Evolutionary conservation across 805 yeast genomes (phyloP), one percentile per base, ranked within the genome.

Genomic region (Metschnikowia drakensbergensis): DNA sequence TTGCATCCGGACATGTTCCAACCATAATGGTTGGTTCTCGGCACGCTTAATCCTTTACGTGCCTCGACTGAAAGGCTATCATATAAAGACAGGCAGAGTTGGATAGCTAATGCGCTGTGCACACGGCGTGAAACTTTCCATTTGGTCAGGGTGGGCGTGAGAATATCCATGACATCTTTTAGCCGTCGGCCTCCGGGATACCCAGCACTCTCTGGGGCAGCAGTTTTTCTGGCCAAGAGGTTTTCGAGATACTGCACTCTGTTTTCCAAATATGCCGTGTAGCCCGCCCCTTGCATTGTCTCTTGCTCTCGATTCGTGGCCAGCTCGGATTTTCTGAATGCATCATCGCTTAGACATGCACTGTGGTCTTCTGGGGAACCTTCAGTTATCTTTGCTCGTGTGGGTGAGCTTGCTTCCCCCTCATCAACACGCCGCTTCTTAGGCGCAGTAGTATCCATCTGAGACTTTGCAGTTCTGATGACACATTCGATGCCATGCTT

Each of bases 1-100:
- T 75, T 76, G 28, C 72, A 72, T 1, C 86, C 86, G n/a, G 76
- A 68, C 78, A 81, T 66, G 58, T 82, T 82, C 86, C 86, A 82
- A 11, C 84, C 86, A 55, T 79, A 82, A 44, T 72, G 76, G 58
- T 82, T 84, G n/a, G 73, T 66, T 40, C 86, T 62, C 4, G 86
- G 86, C n/a, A 76, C 51, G 9, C 63, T 56, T 10, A 80, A 67
- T 11, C 65, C 58, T 23, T 61, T 54, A 41, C 64, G 62, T 48
- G 65, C 63, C 13, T 69, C 67, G 5, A 63, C 63, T 6, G 66
- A 54, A 7, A 80, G 63, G 33, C 67, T 53, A 8, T 64, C 54
- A 49, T 62, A 62, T 49, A 71, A 52, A 9, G 64, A 51, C 22
- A 55, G 48, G 26, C 79, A 77, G 37, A 78, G 55, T 45, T 71